These are phyloP conservation scores for Sporobolomyces roseus DNA, from an alignment of 768 basidiomycete genomes.

Conservation along the genomic window DNA sequence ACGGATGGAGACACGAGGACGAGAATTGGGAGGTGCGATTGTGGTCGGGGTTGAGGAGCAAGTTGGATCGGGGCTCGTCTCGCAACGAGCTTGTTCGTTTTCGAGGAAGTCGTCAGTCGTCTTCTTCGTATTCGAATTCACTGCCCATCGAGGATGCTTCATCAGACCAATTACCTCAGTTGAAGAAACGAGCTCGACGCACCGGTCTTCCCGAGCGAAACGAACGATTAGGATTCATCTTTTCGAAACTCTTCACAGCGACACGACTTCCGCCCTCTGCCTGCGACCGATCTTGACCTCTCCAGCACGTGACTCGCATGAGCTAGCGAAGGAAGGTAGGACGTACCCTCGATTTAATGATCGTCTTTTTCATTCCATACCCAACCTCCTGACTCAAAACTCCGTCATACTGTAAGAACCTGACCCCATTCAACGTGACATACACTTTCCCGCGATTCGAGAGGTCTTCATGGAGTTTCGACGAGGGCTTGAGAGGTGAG, in stretches of 20 bases:
- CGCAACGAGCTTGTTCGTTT: not conserved
- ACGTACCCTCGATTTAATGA: conserved; percentile 21
- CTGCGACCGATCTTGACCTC: too few species aligned
- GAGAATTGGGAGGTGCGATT: conserved; percentile 2
- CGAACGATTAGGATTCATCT: too few species aligned
- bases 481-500: conserved; percentile 59
- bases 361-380: not conserved
- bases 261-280: not conserved
- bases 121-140: too few species aligned
- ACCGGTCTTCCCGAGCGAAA: too few species aligned
- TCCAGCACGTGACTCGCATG: too few species aligned
- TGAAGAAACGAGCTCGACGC: too few species aligned
- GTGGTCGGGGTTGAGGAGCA: not conserved
- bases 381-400: conserved; percentile 51
- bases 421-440: conserved; percentile 54
- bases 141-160: too few species aligned
- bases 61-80: not conserved
- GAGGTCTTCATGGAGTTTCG: conserved; percentile 52
- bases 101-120: not conserved
- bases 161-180: too few species aligned
- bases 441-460: conserved; percentile 60
- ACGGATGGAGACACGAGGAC: conserved; percentile 17
- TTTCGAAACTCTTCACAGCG: not conserved
- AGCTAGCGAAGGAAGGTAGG: too few species aligned
- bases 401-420: conserved; percentile 61